Conservation (phyloP, 805 yeast species). For the Hanseniaspora meyeri region DNA sequence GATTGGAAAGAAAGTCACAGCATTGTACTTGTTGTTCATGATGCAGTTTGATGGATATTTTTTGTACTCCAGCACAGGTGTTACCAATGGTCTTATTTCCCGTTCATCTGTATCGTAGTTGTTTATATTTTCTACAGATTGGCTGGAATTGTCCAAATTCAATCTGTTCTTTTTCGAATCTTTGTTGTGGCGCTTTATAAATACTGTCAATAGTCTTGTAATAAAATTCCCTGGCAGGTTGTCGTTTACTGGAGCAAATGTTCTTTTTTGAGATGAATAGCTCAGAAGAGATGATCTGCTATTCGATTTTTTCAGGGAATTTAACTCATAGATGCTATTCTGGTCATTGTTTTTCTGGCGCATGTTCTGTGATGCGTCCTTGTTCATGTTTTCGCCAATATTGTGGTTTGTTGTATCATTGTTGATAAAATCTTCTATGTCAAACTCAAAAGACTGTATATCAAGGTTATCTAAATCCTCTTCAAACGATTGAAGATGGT, state of each 20-base stretch:
- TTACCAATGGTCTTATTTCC: slow-evolving; percentile 34
- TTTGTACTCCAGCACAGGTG: slow-evolving; percentile 27
- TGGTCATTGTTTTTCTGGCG: background rate
- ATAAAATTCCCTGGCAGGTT: slow-evolving; percentile 16
- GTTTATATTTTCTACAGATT: slow-evolving; percentile 14
- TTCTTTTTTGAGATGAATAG: slow-evolving; percentile 12
- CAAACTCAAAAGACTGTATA: slow-evolving; percentile 9
- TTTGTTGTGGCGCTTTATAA: background rate
- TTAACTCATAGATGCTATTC: background rate
- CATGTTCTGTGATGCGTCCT: background rate
- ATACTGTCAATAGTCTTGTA: slow-evolving; percentile 18
- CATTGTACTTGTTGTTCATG: slow-evolving; percentile 88
- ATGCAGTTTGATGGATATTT: slow-evolving; percentile 59
- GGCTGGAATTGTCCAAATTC: slow-evolving; percentile 9
- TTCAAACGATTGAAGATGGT: slow-evolving; percentile 8
- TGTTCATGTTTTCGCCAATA: background rate
- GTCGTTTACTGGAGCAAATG: background rate
- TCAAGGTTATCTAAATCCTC: slow-evolving; percentile 11
- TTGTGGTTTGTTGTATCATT: background rate
- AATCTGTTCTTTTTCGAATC: background rate
- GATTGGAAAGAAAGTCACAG: slow-evolving; percentile 75
- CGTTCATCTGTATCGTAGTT: slow-evolving; percentile 24
- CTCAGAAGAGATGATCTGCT: slow-evolving; percentile 13
- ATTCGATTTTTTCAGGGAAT: slow-evolving; percentile 1
- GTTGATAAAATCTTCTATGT: slow-evolving; percentile 10